Evolutionary conservation across 108 stramenopile genomes (phyloP), one percentile per base, ranked within the genome.

Genomic region (Cyclotella sp.): DNA sequence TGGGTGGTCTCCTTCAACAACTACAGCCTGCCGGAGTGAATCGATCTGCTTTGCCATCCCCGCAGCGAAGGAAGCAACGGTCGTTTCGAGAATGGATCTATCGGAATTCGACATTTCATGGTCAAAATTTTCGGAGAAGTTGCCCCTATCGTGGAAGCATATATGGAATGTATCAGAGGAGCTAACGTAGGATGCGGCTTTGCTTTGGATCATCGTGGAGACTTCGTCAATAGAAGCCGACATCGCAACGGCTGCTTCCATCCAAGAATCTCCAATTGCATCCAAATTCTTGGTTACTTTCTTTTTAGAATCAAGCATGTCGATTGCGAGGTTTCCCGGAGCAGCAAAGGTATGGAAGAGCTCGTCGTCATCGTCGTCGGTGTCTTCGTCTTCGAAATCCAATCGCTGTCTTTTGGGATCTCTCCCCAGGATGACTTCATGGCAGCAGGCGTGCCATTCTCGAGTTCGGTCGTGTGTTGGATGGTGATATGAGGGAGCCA

Each of bases 31-130:
- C 30, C 91, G 77, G 42, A 95, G 76, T 11, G 92, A 86, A 58
- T 95, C 92, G 64, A 95, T 75, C 61, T 95, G 91, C 51, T 81
- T 90, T 6, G 89, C 91, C 46, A 91, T 93, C 9, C 91, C 90
- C 0, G 90, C 91, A 3, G 88, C 86, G 74, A 93, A 95, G 27
- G 91, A 89, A n/a, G 88, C 88, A 22, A 93, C 84, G 26, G 95
- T 90, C 7, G 92, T 89, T 77, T 93, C 91, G 34, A 95, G 79
- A 26, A 93, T 64, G 7, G 89, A 87, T 58, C 89, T 85, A 78
- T 95, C 91, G 24, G 87, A 75, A 63, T 90, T 83, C 5, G 82
- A 75, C 85, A 89, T 95, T 61, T 62, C 14, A 53, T 64, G 28
- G 41, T 82, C 18, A 42, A 29, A 21, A 29, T 63, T 13, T 21